Base-by-base conservation (phyloP, 495 filamentous ascomycete species). In the Oidiodendron maius region DNA sequence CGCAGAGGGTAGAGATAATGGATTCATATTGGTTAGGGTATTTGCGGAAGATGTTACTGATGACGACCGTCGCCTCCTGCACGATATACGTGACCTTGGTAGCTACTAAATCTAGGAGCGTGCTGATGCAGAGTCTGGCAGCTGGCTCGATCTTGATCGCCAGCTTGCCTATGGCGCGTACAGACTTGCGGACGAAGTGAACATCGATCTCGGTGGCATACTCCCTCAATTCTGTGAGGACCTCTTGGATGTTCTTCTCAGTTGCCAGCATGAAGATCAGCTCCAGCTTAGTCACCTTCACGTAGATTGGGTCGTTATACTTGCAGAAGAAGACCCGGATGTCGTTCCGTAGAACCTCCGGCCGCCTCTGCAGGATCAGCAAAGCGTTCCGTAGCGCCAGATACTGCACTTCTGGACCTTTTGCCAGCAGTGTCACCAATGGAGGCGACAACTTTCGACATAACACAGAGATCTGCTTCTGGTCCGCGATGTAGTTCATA, bases 81-180 rank as follows among this genome's bases (percentile, higher is more conserved):
- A 99, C 93, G 45, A 99, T 97, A 63, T 99, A 99, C n/a, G 87
- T 89, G 40, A 99, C 87, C 68, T 97, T 97, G n/a, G 93, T 96
- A 17, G 90, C 82, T 11, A 99, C 93, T 18, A 99, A 77, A 41
- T 96, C 90, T 23, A 99, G 77, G 0, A 99, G 74, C 6, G 90
- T 85, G 56, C 91, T 87, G 60, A 99, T 97, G 67, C 93, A 99
- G 36, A 82, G 78, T 55, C 80, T 78, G 4, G 91, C 88, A 1
- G 94, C 87, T 2, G 93, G 89, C 65, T 96, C 91, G 52, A 99
- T 99, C 69, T 99, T 99, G 68, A 99, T 97, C 51, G 93, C 93
- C 49, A 99, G 72, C 68, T 99, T 97, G 17, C 93, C 93, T 54
- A 99, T 99, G 21, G 93, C 93, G 40, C 94, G 86, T 25, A 99